Evolutionary conservation across 2,329 filamentous ascomycete species (phyloP), one percentile per base, ranked within the genome.

Genomic region (Ophiostoma quercus): DNA sequence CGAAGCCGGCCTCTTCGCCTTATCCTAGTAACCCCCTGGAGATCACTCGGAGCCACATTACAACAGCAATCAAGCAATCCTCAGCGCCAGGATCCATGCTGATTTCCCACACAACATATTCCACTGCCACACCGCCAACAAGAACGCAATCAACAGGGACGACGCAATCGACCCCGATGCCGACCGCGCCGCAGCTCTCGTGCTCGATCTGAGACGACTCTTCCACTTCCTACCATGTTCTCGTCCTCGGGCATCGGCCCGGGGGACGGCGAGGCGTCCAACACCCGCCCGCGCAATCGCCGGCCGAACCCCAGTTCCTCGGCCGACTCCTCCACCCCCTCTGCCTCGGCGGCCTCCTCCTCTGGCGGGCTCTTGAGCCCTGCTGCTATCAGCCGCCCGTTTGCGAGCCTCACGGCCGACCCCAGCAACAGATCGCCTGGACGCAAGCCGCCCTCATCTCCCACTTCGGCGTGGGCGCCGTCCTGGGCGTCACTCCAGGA

Each of bases 401-500:
- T 37, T 6, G 29, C 69, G 4, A 70, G 43, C 25, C 37, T 68
- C 8, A 54, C 41, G 19, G 14, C 69, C 32, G 63, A 69, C 22
- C 11, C 68, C 3, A 25, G 63, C n/a, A 67, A 51, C 65, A n/a
- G 63, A 6, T 66, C 65, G 37, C 39, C 65, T 25, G 25, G n/a
- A 37, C 39, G 11, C 65, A 66, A 41, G 7, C n/a, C 34, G 12
- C 9, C 62, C 2, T 39, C 62, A 5, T 65, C 62, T 9, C 19
- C 43, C 11, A 81, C 83, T 65, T 82, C 84, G 1, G 41, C 71
- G 29, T 85, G 84, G 80, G 78, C 81, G 1, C 81, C 84, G 41
- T 83, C 81, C 74, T 87, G 85, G 85, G 79, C 82, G 2, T 85
- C 84, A 5, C 82, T 87, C 2, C 83, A 85, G 71, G 84, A 82